Evolutionary conservation across 768 basidiomycete species (phyloP).

Genomic region (Lentinula edodes): DNA sequence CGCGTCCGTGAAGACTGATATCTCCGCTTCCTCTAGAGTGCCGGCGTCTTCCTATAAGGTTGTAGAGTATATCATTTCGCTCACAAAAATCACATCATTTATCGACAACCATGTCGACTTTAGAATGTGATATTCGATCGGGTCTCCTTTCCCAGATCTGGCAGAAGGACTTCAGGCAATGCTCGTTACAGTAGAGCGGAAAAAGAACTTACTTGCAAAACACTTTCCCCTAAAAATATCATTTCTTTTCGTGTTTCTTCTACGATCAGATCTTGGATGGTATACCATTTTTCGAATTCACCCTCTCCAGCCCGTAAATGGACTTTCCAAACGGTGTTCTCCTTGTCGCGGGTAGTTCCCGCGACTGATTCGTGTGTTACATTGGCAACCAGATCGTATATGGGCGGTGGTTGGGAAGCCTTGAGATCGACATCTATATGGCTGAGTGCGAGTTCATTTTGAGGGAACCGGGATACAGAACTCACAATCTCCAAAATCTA

Average conservation of each 20-base stretch:
- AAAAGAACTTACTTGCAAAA: constrained; percentile 68
- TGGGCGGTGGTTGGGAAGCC: constrained; percentile 49
- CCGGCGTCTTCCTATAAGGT: background rate
- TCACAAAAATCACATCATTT: background rate
- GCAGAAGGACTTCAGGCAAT: background rate
- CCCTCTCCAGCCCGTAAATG: constrained; percentile 75
- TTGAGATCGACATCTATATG: constrained; percentile 73
- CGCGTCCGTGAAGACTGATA: background rate
- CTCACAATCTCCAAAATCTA: constrained; percentile 92
- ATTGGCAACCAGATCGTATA: constrained; percentile 95
- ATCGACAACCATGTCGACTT: constrained; percentile 1
- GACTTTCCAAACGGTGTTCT: constrained; percentile 89
- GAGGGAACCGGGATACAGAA: constrained; percentile 14
- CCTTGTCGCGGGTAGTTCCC: constrained; percentile 92
- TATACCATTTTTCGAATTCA: constrained; percentile 90
- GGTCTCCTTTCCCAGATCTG: constrained; percentile 63
- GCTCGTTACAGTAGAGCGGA: background rate
- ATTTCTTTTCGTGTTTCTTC: constrained; percentile 96
- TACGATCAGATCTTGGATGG: constrained; percentile 94
- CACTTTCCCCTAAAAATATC: constrained; percentile 97
- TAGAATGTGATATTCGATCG: background rate
- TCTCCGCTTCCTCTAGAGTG: background rate
- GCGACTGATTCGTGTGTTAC: constrained; percentile 93
- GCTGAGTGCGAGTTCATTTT: background rate
- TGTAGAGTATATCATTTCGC: background rate